A percentile compares a stretch with the other conserved stretches of the same genome.
phyloP scores from a whole-genome alignment of 768 basidiomycete genomes.

The Boletellus ananiceps region DNA sequence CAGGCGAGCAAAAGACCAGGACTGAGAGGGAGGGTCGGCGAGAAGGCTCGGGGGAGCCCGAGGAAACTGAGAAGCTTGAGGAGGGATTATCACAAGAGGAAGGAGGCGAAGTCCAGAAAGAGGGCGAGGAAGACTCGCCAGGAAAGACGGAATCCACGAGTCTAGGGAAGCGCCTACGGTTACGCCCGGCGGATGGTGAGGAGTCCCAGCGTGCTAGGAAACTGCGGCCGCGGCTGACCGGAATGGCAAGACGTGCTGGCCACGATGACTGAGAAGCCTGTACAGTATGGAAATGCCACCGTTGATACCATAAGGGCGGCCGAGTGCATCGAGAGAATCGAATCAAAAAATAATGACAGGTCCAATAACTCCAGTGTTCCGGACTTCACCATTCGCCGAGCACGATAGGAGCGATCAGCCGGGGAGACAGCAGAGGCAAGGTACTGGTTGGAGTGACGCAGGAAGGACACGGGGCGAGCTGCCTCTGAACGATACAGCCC shows the following conservation, averaged over 20 bases:
- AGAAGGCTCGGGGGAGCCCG: slow-evolving; percentile 10
- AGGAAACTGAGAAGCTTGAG: slow-evolving; percentile 8
- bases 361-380: too few relatives aligned
- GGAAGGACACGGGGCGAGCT: too few relatives aligned
- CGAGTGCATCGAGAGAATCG: background rate
- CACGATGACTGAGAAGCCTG: background rate
- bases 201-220: slow-evolving; percentile 14
- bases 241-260: background rate
- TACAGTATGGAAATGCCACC: background rate
- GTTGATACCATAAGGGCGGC: background rate
- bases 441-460: too few relatives aligned
- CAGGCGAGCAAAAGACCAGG: background rate
- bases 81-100: slow-evolving; percentile 9
- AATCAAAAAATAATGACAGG: too few relatives aligned
- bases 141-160: background rate
- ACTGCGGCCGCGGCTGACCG: slow-evolving; percentile 6
- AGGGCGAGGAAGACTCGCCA: background rate
- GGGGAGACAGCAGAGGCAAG: too few relatives aligned
- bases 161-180: slow-evolving; percentile 17
- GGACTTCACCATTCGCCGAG: too few relatives aligned
- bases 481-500: too few relatives aligned
- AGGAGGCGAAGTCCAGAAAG: background rate
- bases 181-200: slow-evolving; percentile 8
- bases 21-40: background rate
- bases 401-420: too few relatives aligned